Conservation (phyloP, 192 early-diverging fungal genomes). For the Umbelopsis isabellina region DNA sequence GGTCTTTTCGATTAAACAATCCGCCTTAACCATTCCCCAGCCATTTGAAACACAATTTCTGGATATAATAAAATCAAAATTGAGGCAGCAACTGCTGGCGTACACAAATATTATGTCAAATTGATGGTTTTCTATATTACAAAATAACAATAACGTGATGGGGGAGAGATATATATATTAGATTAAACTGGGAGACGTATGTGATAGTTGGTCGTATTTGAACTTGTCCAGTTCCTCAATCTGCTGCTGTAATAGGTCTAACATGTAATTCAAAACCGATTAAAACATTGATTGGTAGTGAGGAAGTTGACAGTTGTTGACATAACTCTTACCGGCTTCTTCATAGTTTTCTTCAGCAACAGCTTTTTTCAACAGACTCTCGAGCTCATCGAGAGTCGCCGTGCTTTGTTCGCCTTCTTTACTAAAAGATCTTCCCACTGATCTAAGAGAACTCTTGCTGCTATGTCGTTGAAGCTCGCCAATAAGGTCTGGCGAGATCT, state of each 20-base stretch:
- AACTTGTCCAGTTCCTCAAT: conserved; percentile 4
- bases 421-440: background rate
- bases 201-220: background rate
- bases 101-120: background rate
- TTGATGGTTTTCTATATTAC: background rate
- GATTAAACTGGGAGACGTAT: background rate
- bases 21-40: conserved; percentile 1
- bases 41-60: conserved; percentile 1
- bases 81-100: conserved; percentile 22
- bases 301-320: background rate
- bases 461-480: conserved; percentile 14
- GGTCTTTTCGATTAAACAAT: conserved; percentile 60
- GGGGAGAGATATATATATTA: background rate
- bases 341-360: conserved; percentile 10
- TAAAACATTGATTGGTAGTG: background rate
- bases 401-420: conserved; percentile 11
- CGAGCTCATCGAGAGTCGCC: conserved; percentile 11
- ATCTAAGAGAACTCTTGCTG: background rate
- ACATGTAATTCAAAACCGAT: background rate
- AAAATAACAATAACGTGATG: background rate
- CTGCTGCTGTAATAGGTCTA: conserved; percentile 15
- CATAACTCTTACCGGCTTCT: conserved; percentile 6
- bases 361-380: background rate
- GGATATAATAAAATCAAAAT: conserved; percentile 15
- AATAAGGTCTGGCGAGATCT: conserved; percentile 13